Conservation (phyloP, 2,329 filamentous ascomycete genomes). For the Diplodia seriata region DNA sequence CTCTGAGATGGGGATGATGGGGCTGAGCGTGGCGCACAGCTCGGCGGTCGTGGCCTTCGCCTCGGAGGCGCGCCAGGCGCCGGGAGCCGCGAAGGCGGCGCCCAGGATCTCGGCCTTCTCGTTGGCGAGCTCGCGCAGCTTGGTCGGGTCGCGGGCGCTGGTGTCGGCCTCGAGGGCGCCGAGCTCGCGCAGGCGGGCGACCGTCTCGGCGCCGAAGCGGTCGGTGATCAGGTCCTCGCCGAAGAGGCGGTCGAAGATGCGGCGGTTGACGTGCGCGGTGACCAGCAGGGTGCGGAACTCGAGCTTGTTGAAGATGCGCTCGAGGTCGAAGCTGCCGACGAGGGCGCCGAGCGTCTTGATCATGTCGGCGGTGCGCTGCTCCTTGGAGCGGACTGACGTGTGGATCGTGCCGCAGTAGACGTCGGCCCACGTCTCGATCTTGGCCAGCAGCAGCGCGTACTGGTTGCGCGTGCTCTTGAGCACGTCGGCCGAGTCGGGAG, state of each 20-base stretch:
- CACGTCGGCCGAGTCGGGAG: not conserved
- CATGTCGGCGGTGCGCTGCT: not conserved
- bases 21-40: not conserved
- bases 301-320: conserved; percentile 8
- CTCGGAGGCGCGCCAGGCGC: not conserved
- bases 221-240: not conserved
- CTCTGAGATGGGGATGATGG: conserved; percentile 10
- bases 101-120: conserved; percentile 9
- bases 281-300: conserved; percentile 7
- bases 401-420: conserved; percentile 18
- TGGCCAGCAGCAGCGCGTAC: not conserved
- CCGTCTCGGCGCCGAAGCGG: not conserved
- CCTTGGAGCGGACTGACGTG: conserved; percentile 17
- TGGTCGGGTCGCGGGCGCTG: not conserved
- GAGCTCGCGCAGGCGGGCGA: not conserved
- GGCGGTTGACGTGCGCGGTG: not conserved
- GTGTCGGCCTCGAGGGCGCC: not conserved
- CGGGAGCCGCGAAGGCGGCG: not conserved
- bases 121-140: not conserved
- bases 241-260: not conserved
- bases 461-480: not conserved
- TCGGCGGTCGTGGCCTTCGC: not conserved
- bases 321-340: conserved; percentile 6
- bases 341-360: not conserved
- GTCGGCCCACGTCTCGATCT: conserved; percentile 12